These are phyloP conservation scores for Diaporthe vexans DNA, from an alignment of 2,329 filamentous ascomycete genomes.

Conservation along the genomic window DNA sequence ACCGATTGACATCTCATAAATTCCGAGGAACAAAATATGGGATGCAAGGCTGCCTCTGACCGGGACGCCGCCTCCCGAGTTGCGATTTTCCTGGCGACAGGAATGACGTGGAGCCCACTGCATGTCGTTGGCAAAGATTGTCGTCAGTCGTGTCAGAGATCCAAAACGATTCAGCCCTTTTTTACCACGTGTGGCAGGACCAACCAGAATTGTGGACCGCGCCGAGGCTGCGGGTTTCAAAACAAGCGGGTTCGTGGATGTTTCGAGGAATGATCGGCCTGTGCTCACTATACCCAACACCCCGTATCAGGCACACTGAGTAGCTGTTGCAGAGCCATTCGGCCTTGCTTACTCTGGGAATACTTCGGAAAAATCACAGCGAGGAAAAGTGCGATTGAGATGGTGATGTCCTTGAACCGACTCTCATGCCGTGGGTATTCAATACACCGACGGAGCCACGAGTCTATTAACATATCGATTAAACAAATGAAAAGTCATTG, in stretches of 20 bases:
- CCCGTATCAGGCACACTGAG: not conserved
- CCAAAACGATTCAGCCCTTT: conserved; percentile 9
- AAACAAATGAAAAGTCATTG: conserved; percentile 12
- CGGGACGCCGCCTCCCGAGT: conserved; percentile 3
- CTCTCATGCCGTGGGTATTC: conserved; percentile 15
- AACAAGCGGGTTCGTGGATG: conserved; percentile 16
- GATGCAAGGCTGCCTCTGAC: conserved; percentile 5
- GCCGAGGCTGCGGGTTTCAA: conserved; percentile 9
- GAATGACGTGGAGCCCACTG: not conserved
- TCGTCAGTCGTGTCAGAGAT: conserved; percentile 16
- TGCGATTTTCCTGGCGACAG: not conserved
- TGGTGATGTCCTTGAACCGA: not conserved
- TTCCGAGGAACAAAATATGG: not conserved
- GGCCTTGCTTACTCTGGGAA: not conserved
- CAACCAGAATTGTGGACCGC: conserved; percentile 13
- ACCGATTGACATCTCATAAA: not conserved
- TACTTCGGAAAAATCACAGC: not conserved
- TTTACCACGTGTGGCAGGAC: not conserved
- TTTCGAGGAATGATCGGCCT: conserved; percentile 21
- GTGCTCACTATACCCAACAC: not conserved
- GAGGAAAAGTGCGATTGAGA: not conserved
- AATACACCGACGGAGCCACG: conserved; percentile 5
- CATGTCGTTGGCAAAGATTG: not conserved
- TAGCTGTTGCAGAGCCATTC: not conserved
- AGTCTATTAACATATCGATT: conserved; percentile 24